These are phyloP conservation scores for Alnus rubra DNA, from an alignment of 306 rosid genomes.

Conservation along the genomic window DNA sequence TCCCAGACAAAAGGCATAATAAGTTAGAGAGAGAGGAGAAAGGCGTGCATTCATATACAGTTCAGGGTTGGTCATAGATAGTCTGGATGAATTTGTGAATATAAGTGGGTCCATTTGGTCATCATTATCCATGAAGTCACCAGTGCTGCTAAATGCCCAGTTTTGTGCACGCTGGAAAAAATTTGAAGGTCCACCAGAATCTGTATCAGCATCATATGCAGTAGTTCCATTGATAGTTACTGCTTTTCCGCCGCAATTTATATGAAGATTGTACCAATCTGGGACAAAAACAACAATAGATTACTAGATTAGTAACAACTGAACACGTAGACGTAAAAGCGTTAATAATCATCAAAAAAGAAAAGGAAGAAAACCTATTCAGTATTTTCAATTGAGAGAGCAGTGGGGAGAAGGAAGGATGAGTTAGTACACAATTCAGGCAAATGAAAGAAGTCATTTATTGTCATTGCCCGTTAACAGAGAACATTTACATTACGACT, in stretches of 20 bases:
- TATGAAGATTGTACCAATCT: slow-evolving; percentile 31
- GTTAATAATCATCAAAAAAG: background rate
- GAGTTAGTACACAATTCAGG: background rate
- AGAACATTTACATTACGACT: background rate
- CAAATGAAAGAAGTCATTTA: background rate
- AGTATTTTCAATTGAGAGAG: background rate
- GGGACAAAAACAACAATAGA: background rate
- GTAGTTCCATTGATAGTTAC: slow-evolving; percentile 10
- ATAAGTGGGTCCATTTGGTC: background rate
- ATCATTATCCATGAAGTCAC: slow-evolving; percentile 18
- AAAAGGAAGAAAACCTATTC: background rate
- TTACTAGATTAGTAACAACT: background rate
- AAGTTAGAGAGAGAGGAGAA: slow-evolving; percentile 51
- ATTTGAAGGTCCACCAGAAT: slow-evolving; percentile 15
- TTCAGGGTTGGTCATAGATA: slow-evolving; percentile 28
- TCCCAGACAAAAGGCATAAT: slow-evolving; percentile 43
- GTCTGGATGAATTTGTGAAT: slow-evolving; percentile 21
- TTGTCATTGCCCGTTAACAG: background rate
- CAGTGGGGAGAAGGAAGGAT: background rate
- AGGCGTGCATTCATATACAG: slow-evolving; percentile 47
- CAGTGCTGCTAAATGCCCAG: slow-evolving; percentile 48
- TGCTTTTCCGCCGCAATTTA: slow-evolving; percentile 46
- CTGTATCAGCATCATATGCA: slow-evolving; percentile 25
- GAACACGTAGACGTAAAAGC: background rate
- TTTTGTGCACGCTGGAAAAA: slow-evolving; percentile 7